Percentiles rank a stretch among this genome's conserved stretches.
Conservation (phyloP, 495 filamentous ascomycete genomes). For the Tuber melanosporum region DNA sequence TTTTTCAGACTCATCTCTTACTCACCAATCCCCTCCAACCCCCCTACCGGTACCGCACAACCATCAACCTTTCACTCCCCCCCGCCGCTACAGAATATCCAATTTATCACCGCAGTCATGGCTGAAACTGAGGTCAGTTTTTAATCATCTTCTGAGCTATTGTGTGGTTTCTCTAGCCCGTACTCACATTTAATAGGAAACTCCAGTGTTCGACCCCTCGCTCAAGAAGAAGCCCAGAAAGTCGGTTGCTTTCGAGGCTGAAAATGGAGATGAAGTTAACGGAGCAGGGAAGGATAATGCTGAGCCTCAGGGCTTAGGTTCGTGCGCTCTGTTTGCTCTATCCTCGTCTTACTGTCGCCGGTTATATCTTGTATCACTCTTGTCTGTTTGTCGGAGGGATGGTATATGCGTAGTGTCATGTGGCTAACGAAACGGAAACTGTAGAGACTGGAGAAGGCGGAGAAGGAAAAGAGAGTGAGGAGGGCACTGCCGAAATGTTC, state of each 20-base stretch:
- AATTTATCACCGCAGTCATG: slow-evolving; percentile 28
- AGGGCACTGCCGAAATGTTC: slow-evolving; percentile 55
- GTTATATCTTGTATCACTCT: neutral
- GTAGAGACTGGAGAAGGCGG: slow-evolving; percentile 17
- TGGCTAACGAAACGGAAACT: neutral
- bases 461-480: slow-evolving; percentile 22
- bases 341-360: neutral
- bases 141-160: slow-evolving; percentile 6
- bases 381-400: neutral
- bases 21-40: neutral
- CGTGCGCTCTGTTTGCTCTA: slow-evolving; percentile 11
- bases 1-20: neutral
- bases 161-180: neutral
- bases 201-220: slow-evolving; percentile 35
- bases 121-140: slow-evolving; percentile 36
- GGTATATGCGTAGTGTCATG: neutral
- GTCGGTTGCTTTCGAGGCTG: slow-evolving; percentile 37
- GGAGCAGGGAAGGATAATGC: slow-evolving; percentile 34
- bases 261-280: slow-evolving; percentile 26
- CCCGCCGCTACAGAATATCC: neutral
- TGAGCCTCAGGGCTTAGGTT: slow-evolving; percentile 36
- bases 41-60: slow-evolving; percentile 1
- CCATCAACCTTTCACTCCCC: neutral
- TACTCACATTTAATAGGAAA: slow-evolving; percentile 22
- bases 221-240: slow-evolving; percentile 40